Evolutionary conservation across 2,329 filamentous ascomycete genomes (phyloP).

Genomic region (Cytospora schulzeri): DNA sequence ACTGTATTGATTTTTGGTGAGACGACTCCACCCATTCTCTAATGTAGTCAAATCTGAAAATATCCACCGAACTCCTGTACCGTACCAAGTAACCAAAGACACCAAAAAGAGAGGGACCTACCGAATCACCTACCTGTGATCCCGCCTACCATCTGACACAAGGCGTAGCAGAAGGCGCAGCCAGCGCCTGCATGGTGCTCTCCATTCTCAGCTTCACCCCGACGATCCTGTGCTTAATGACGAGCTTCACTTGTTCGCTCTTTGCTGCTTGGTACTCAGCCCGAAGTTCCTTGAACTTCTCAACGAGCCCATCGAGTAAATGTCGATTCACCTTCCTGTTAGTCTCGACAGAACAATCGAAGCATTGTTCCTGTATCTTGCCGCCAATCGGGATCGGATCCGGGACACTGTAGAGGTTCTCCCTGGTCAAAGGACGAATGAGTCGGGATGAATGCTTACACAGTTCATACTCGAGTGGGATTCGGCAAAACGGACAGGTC

Average conservation of each 20-base stretch:
- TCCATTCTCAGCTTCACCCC: not conserved
- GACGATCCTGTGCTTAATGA: not conserved
- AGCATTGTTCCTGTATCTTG: conserved; percentile 4
- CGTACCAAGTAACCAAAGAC: not conserved
- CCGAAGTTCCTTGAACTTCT: not conserved
- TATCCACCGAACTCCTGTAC: not conserved
- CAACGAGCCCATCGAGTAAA: conserved; percentile 3
- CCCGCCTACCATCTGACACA: not conserved
- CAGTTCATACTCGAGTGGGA: conserved; percentile 12
- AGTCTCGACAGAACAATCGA: conserved; percentile 7
- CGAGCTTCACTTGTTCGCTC: not conserved
- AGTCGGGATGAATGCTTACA: conserved; percentile 11
- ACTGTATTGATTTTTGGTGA: too few species aligned
- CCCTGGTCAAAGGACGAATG: conserved; percentile 1
- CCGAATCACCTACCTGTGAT: not conserved
- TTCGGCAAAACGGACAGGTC: conserved; percentile 21
- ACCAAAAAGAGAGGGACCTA: not conserved
- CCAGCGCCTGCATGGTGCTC: not conserved
- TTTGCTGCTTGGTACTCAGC: conserved; percentile 5
- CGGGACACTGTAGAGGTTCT: conserved; percentile 14
- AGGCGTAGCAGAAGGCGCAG: not conserved
- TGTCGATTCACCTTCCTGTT: not conserved
- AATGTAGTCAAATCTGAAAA: too few species aligned
- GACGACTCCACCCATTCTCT: too few species aligned
- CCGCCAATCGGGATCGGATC: conserved; percentile 21